Conservation (phyloP, 371 early-diverging fungal genomes). For the Batrachochytrium dendrobatidis region DNA sequence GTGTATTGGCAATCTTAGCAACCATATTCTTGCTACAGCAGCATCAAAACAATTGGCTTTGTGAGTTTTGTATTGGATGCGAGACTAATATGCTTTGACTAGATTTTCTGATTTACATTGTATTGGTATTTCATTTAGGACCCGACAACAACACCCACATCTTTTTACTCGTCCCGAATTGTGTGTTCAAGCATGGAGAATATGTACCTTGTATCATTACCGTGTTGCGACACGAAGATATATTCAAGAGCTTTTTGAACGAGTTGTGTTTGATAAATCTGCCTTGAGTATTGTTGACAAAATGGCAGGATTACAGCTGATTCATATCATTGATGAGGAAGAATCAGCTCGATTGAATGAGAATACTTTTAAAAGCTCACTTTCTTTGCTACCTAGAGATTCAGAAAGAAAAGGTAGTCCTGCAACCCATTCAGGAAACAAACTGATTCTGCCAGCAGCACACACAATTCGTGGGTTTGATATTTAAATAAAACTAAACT, state of each 20-base stretch:
- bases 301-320: slow-evolving; percentile 9
- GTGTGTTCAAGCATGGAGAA: slow-evolving; percentile 55
- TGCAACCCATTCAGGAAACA: not conserved
- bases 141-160: slow-evolving; percentile 51
- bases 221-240: slow-evolving; percentile 68
- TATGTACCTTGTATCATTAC: slow-evolving; percentile 64
- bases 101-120: not conserved
- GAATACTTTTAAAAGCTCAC: slow-evolving; percentile 1
- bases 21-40: slow-evolving; percentile 75
- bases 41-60: slow-evolving; percentile 62
- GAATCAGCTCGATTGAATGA: not conserved
- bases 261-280: slow-evolving; percentile 14
- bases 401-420: not conserved
- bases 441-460: not conserved
- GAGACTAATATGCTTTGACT: not conserved
- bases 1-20: slow-evolving; percentile 73
- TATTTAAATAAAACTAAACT: not conserved
- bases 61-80: slow-evolving; percentile 23
- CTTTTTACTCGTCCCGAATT: slow-evolving; percentile 51
- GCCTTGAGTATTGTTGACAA: slow-evolving; percentile 7
- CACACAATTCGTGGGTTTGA: not conserved
- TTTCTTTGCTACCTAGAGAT: not conserved
- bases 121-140: slow-evolving; percentile 24
- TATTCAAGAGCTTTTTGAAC: slow-evolving; percentile 72
- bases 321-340: not conserved